Base-by-base conservation (phyloP, 768 basidiomycete species). In the Xanthoconium purpureum region DNA sequence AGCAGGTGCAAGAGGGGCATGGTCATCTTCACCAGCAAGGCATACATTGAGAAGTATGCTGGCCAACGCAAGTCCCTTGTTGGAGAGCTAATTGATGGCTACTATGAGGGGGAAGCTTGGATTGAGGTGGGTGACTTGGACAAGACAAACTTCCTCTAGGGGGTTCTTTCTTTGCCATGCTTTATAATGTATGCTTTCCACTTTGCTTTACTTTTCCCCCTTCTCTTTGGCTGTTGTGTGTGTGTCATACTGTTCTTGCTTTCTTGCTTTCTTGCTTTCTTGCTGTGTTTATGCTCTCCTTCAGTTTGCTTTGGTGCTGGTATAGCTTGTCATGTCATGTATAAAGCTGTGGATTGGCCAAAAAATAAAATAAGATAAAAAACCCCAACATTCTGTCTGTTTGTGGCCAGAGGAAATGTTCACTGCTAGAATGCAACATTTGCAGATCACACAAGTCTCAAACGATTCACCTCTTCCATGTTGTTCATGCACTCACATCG, bases 1-100 rank as follows among this genome's bases (percentile, higher is more conserved):
- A 87, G 84, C 46, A 82, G 91, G 37, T 91, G 87, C 77, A 87
- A 87, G 68, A 77, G 73, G 48, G 86, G 84, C 32, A 92, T 93
- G 89, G 84, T 84, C 55, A 87, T 94, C 61, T 75, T 87, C 50
- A 78, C 85, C 20, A 88, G 77, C 62, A 74, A 75, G 59, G 73
- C 73, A 17, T 93, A 92, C 65, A 73, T 93, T 39, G 60, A 65
- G n/a, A 79, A 79, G 11, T 64, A 70, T 64, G 89, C 82, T 49
- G 67, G 65, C 60, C 88, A 82, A 44, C 56, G 18, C n/a, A 60
- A 73, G 33, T 75, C 79, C 5, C 65, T 83, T 17, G 71, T 81
- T 44, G 81, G 80, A 2, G 57, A 63, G 42, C 62, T 81, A 59
- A 69, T 72, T 13, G 3, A 3, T 3, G 60, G 49, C 9, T 71